Percentiles rank a stretch among this genome's conserved stretches.
Evolutionary conservation across 306 rosid genomes (phyloP).

Genomic region (Corylus americana): DNA sequence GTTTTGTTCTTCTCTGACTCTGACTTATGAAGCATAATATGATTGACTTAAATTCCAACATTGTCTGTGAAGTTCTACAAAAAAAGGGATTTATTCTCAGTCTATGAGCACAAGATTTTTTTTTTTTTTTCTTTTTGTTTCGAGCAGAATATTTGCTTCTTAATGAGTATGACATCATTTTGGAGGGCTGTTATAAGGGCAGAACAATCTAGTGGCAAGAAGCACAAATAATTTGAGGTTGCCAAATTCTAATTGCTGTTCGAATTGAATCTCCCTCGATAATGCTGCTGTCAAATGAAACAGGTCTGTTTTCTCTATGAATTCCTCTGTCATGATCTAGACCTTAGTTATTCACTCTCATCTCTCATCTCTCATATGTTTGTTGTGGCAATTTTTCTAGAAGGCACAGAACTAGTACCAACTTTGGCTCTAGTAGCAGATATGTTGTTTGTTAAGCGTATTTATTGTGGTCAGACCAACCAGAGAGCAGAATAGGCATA

Average conservation of each 20-base stretch:
- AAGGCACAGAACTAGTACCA: neutral
- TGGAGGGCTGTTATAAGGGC: neutral
- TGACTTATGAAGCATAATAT: neutral
- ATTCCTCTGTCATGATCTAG: neutral
- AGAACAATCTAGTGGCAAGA: neutral
- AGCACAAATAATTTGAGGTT: neutral
- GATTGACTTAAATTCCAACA: neutral
- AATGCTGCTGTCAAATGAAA: neutral
- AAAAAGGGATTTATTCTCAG: neutral
- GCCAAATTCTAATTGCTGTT: neutral
- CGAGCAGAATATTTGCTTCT: conserved; percentile 2
- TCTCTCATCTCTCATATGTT: neutral
- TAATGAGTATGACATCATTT: neutral
- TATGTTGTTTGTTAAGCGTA: neutral
- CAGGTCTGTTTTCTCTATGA: neutral
- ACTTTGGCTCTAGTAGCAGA: neutral
- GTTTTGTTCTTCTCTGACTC: neutral
- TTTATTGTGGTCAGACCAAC: neutral
- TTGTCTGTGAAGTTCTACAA: neutral
- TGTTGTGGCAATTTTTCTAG: neutral
- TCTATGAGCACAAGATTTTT: neutral
- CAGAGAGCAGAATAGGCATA: neutral
- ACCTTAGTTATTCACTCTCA: neutral
- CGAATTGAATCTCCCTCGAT: neutral
- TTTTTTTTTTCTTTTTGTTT: neutral